Evolutionary conservation across 1,284 basidiomycete species (phyloP), one percentile per base, ranked within the genome.

Genomic region (Phellinidium pouzarii): DNA sequence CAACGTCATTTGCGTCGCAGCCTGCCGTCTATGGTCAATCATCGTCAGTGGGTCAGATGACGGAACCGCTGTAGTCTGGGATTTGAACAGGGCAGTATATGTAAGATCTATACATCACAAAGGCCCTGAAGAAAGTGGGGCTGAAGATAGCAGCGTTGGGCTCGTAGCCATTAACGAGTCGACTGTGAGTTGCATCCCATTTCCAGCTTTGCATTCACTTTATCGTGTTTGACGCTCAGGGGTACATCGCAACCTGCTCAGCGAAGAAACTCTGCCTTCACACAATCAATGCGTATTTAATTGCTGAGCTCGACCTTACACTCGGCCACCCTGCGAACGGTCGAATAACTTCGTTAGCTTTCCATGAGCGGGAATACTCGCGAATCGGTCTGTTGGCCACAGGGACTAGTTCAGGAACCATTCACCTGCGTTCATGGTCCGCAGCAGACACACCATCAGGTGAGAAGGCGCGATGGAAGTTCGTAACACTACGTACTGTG

Each of bases 41-140:
- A 78, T 84, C 12, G 80, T 95, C 43, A 94, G 88, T 56, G 92
- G 92, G 4, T 88, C 89, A 4, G 77, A 79, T 56, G 92, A 96
- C 60, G 87, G 90, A 1, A 89, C 83, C 54, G 91, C 87, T 0
- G 85, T 87, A 12, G 61, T 96, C 5, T 98, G 94, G 94, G 94
- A 97, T 65, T 74, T 92, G 51, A 96, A 97, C 62, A 76, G 84
- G 37, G 82, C 87, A 12, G 70, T 80, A 1, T 93, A 93, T 59
- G 79, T 87, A 11, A 71, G 84, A 50, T 86, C 86, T 0, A 82
- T 92, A 31, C 80, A 80, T 76, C 85, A 91, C 52, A 46, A 38
- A 40, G 7, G 11, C 41, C n/a, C 36, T 3, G 77, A 75, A 8
- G 60, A 66, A 1, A 66, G 61, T 0, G 71, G 76, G 23, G 65